Percentiles rank a stretch among this genome's conserved stretches.
Conservation (phyloP, 345 rosid species). For the Aquilaria sinensis region DNA sequence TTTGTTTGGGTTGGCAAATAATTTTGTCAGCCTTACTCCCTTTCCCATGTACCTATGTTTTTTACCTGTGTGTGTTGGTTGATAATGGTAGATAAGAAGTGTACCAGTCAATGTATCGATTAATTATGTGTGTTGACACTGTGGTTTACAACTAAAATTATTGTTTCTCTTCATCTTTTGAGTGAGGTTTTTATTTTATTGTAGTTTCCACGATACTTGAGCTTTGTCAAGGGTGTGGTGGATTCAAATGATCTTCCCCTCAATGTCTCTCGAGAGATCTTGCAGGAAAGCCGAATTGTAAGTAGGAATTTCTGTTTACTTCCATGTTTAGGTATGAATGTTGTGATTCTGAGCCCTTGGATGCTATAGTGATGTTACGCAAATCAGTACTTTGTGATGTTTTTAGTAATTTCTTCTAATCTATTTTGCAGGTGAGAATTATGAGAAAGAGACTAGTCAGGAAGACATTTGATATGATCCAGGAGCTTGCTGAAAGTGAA, state of each 20-base stretch:
- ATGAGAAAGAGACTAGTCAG: slow-evolving; percentile 98
- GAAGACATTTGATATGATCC: slow-evolving; percentile 95
- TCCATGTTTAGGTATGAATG: background rate
- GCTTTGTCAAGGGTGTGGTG: slow-evolving; percentile 96
- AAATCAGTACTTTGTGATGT: background rate
- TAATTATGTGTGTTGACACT: background rate
- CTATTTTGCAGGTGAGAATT: slow-evolving; percentile 59
- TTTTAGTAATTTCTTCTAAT: slow-evolving; percentile 3
- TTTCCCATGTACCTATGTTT: too few relatives aligned
- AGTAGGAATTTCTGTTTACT: slow-evolving; percentile 14
- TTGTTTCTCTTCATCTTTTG: background rate
- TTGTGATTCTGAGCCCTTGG: background rate
- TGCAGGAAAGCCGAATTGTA: slow-evolving; percentile 90
- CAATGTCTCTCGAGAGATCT: slow-evolving; percentile 94
- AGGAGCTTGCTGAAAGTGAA: slow-evolving; percentile 78
- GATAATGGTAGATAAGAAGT: background rate
- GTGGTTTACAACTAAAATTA: background rate
- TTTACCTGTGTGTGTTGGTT: background rate
- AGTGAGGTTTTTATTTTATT: background rate
- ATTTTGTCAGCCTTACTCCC: too few relatives aligned
- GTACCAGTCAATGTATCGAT: background rate
- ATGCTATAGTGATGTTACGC: background rate
- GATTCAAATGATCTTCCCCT: slow-evolving; percentile 98
- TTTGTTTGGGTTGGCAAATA: too few relatives aligned
- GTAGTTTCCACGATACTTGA: slow-evolving; percentile 95